phyloP scores from a whole-genome alignment of 345 rosid species.

The Eucalyptus cloeziana region DNA sequence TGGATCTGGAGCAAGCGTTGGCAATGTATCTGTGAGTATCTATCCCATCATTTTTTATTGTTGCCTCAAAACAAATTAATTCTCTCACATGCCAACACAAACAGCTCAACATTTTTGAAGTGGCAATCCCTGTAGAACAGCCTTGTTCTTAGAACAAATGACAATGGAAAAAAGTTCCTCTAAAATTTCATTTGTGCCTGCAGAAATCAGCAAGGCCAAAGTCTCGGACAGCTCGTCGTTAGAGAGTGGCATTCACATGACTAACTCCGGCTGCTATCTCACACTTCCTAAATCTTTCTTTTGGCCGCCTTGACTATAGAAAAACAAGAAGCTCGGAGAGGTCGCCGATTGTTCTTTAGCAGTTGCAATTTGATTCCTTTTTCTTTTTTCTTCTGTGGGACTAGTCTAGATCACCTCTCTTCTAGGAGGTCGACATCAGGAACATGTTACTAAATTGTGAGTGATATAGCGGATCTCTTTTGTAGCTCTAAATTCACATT shows the following conservation, averaged over 20 bases:
- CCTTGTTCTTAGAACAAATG: not conserved
- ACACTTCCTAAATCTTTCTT: not conserved
- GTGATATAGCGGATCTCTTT: not conserved
- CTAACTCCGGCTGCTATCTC: not conserved
- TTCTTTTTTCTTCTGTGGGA: not conserved
- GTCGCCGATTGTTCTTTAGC: not conserved
- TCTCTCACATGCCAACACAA: not conserved
- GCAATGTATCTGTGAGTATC: conserved; percentile 59
- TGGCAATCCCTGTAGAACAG: not conserved
- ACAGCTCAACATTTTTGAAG: not conserved
- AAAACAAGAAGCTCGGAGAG: not conserved
- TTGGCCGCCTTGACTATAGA: not conserved
- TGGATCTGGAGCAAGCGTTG: conserved; percentile 81
- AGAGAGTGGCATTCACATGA: not conserved
- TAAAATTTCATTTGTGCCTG: not conserved
- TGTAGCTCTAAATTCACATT: not conserved
- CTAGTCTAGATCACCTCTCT: not conserved
- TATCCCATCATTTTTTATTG: not conserved
- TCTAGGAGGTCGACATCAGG: not conserved
- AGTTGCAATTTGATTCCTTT: not conserved
- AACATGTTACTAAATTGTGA: not conserved
- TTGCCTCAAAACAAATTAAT: not conserved
- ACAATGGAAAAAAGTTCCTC: not conserved
- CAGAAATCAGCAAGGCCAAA: conserved; percentile 82
- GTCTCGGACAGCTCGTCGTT: conserved; percentile 66